phyloP scores from a whole-genome alignment of 495 filamentous ascomycete genomes.

The Xylaria telfairii region DNA sequence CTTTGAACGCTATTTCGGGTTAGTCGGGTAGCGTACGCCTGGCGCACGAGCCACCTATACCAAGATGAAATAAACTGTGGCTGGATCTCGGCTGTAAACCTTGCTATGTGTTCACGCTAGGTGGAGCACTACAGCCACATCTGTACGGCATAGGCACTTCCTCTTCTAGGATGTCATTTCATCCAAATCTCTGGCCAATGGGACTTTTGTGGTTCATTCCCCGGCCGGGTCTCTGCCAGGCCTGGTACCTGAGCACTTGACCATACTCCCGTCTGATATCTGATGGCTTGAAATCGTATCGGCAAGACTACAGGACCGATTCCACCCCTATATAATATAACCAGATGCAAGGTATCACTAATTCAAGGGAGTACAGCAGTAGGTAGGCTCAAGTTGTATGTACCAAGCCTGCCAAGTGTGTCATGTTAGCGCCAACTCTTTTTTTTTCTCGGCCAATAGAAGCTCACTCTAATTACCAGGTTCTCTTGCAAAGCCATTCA shows the following conservation, averaged over 20 bases:
- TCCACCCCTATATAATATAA: background rate
- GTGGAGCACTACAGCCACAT: background rate
- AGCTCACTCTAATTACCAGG: background rate
- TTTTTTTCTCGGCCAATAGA: constrained; percentile 1
- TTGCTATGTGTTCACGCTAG: background rate
- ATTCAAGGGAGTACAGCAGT: background rate
- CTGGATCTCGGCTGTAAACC: constrained; percentile 11
- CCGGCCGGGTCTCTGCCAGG: background rate
- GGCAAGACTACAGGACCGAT: background rate
- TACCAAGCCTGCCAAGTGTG: constrained; percentile 4
- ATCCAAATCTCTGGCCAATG: background rate
- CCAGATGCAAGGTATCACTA: background rate
- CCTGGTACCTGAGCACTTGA: background rate
- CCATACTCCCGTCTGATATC: no score
- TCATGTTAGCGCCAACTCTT: constrained; percentile 10
- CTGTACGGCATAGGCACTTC: background rate
- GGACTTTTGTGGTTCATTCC: background rate
- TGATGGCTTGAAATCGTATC: background rate
- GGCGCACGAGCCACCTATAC: constrained; percentile 8
- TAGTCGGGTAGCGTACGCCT: background rate
- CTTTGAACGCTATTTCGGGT: background rate
- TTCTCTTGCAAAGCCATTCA: background rate
- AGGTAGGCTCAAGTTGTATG: background rate
- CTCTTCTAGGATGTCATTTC: background rate
- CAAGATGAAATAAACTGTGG: constrained; percentile 9